A percentile compares a stretch with the other conserved stretches of the same genome.
Conservation (phyloP, 108 stramenopile genomes). For the Pseudonitzschia delicatissima region DNA sequence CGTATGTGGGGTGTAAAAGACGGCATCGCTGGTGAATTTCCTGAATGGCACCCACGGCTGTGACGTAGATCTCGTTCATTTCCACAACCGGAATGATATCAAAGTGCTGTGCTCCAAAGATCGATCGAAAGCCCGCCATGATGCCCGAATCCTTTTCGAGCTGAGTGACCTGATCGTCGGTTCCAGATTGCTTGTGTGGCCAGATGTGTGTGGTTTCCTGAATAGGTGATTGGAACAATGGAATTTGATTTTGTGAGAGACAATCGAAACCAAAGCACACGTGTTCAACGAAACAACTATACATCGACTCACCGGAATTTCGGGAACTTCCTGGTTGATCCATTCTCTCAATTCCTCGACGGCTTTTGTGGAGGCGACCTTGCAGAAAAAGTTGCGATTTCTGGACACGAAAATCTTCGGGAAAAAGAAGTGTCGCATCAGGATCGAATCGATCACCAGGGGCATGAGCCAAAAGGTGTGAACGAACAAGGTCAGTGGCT, state of each 20-base stretch:
- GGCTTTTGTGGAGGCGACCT: slow-evolving; percentile 39
- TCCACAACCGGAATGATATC: slow-evolving; percentile 40
- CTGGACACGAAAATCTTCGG: slow-evolving; percentile 43
- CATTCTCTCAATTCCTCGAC: slow-evolving; percentile 43
- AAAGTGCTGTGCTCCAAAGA: slow-evolving; percentile 49
- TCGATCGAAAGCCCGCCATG: slow-evolving; percentile 41
- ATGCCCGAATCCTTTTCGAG: slow-evolving; percentile 49
- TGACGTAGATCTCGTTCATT: slow-evolving; percentile 64
- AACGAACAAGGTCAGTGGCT: slow-evolving; percentile 39
- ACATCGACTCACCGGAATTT: slow-evolving; percentile 11
- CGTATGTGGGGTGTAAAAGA: slow-evolving; percentile 14
- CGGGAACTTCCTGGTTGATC: slow-evolving; percentile 40
- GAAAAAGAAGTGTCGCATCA: slow-evolving; percentile 39
- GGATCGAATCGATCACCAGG: slow-evolving; percentile 43
- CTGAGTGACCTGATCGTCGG: slow-evolving; percentile 26
- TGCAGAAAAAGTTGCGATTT: slow-evolving; percentile 40
- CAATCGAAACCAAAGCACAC: background rate
- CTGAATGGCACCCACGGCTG: slow-evolving; percentile 47
- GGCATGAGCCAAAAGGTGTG: slow-evolving; percentile 56
- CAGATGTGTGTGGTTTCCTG: slow-evolving; percentile 52
- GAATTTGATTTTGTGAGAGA: background rate
- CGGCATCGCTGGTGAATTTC: slow-evolving; percentile 23
- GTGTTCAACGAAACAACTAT: background rate
- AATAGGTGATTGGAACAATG: background rate
- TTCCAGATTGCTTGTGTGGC: slow-evolving; percentile 52